phyloP scores from a whole-genome alignment of 305 asterid genomes.

The Plantago coronopus region DNA sequence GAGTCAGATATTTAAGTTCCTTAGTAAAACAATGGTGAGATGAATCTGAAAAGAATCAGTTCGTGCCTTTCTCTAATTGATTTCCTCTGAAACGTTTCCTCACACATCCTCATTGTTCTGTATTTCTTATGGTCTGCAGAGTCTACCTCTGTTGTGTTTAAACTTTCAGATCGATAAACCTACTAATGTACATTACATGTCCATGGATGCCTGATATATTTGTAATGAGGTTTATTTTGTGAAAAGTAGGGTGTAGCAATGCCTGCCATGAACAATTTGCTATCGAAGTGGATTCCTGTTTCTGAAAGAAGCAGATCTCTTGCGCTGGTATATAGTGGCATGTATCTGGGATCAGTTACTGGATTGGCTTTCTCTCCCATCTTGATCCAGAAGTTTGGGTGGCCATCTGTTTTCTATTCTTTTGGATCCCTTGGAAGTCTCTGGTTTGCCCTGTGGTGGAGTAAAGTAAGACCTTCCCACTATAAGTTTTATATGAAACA shows the following conservation, averaged over 20 bases:
- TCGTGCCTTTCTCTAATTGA: background rate
- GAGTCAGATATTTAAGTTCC: background rate
- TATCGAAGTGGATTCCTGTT: constrained; percentile 94
- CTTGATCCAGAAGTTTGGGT: constrained; percentile 76
- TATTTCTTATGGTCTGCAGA: background rate
- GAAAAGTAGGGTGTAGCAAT: constrained; percentile 88
- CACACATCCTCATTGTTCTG: background rate
- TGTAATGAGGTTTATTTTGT: constrained; percentile 23
- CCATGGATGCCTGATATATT: constrained; percentile 15
- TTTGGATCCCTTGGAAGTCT: constrained; percentile 91
- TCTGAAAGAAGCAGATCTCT: constrained; percentile 99
- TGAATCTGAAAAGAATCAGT: background rate
- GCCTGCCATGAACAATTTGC: constrained; percentile 97
- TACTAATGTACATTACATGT: constrained; percentile 6
- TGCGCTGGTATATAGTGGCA: constrained; percentile 93
- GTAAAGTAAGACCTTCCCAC: constrained; percentile 57
- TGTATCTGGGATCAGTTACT: constrained; percentile 97
- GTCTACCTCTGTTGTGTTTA: background rate
- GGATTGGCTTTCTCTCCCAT: constrained; percentile 83
- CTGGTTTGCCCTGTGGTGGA: constrained; percentile 93
- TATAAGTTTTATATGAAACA: background rate
- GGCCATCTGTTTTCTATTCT: constrained; percentile 93
- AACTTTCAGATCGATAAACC: constrained; percentile 12
- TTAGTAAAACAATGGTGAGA: background rate
- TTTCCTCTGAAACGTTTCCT: background rate